Evolutionary conservation across 441 rosid species (phyloP), one percentile per base, ranked within the genome.

Genomic region (Eruca vesicaria): DNA sequence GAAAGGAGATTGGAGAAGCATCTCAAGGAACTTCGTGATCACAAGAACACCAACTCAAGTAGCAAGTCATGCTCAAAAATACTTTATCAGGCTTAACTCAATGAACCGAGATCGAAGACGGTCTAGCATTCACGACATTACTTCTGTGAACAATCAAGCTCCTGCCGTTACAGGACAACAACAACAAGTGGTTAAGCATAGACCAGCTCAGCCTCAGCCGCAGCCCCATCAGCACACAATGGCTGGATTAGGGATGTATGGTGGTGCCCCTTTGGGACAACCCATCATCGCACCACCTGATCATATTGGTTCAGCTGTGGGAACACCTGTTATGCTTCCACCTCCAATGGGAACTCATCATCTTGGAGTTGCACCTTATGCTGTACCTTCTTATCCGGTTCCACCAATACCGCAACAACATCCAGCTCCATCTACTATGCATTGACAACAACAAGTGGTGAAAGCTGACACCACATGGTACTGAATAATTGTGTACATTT

Each of bases 1-100:
- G 58, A 86, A 88, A 83, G 93, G 93, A 66, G 93, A 86, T 71
- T 88, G 93, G 90, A 86, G 90, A 71, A 89, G 91, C 87, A 89
- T 89, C 55, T 85, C 93, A 3, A 84, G 91, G 72, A 87, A 87
- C 75, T 87, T 80, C 66, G 93, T 89, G 28, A 78, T 89, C 36
- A 84, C 93, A 57, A 87, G 93, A 72, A 89, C 93, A 4, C 93
- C 93, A 0, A 86, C 93, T 2, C 90, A 88, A 77, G 93, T 88
- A 14, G 93, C 93, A 12, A 89, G 93, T 29, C 93, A 89, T 82
- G 93, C 93, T 23, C 93, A 89, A 16, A 89, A 89, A 63, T 89
- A 89, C 78, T 89, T 87, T 80, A 89, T 89, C 64, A 58, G 93
- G 32, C 75, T 89, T 26, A 87, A 86, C 74, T 89, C 93, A 0